phyloP scores from a whole-genome alignment of 352 stramenopile genomes.

The Phytophthora vignae region DNA sequence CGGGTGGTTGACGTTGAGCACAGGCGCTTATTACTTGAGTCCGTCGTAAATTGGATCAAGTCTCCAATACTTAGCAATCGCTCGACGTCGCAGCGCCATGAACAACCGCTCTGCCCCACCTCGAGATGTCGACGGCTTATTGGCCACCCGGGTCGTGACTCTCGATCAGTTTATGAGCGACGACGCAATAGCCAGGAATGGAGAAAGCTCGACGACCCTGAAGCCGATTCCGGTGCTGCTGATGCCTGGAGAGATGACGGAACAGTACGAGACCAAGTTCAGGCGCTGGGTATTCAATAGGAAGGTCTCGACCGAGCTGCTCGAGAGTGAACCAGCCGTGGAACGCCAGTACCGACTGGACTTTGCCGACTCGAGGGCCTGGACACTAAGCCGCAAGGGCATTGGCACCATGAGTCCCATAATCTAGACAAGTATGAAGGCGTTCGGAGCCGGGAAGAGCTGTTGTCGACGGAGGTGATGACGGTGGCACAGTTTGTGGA shows the following conservation, averaged over 20 bases:
- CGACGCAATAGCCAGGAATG: neutral
- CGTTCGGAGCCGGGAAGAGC: neutral
- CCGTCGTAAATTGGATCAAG: too few species aligned
- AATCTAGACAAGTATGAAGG: neutral
- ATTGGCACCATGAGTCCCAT: neutral
- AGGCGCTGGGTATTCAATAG: neutral
- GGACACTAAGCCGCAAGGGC: neutral
- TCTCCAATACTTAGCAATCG: too few species aligned
- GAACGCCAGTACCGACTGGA: slow-evolving; percentile 10
- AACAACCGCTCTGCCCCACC: neutral
- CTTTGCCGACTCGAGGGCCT: slow-evolving; percentile 3
- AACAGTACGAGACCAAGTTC: slow-evolving; percentile 6
- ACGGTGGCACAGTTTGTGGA: too few species aligned
- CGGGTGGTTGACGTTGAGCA: too few species aligned
- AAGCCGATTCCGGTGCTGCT: neutral
- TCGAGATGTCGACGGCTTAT: neutral
- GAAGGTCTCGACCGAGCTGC: neutral
- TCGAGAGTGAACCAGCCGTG: slow-evolving; percentile 3
- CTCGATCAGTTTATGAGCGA: neutral
- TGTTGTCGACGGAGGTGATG: neutral
- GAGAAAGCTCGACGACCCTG: neutral
- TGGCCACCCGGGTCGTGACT: neutral
- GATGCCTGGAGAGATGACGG: neutral
- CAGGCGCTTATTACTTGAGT: too few species aligned
- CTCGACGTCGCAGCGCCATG: too few species aligned